phyloP scores from a whole-genome alignment of 2,329 filamentous ascomycete species.

The Colletotrichum sp. region DNA sequence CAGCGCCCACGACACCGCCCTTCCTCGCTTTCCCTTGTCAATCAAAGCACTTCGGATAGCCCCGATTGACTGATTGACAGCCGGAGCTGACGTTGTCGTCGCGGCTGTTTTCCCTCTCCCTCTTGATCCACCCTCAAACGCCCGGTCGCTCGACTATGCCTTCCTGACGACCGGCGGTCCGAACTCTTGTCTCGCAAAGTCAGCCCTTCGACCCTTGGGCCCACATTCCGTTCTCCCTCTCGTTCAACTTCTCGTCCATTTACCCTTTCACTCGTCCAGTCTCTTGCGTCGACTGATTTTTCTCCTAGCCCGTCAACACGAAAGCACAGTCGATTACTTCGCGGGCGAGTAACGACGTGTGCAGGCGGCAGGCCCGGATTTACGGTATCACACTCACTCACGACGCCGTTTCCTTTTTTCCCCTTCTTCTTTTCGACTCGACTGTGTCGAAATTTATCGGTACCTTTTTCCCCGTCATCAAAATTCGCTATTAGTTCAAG shows the following conservation, averaged over 20 bases:
- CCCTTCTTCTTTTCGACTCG: neutral
- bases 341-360: slow-evolving; percentile 55
- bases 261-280: slow-evolving; percentile 7
- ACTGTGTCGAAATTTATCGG: slow-evolving; percentile 11
- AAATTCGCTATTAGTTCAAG: slow-evolving; percentile 27
- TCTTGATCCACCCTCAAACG: slow-evolving; percentile 13
- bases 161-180: slow-evolving; percentile 11
- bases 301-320: slow-evolving; percentile 23
- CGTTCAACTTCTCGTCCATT: neutral
- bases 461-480: neutral
- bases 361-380: slow-evolving; percentile 44
- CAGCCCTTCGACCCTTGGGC: neutral
- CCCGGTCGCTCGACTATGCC: slow-evolving; percentile 16
- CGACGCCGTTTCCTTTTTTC: neutral
- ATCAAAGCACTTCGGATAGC: neutral
- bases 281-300: slow-evolving; percentile 7
- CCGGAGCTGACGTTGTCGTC: neutral
- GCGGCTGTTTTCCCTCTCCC: neutral
- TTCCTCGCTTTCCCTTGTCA: neutral
- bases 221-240: slow-evolving; percentile 20
- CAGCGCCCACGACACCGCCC: neutral
- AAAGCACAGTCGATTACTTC: slow-evolving; percentile 49
- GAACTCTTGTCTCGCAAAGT: slow-evolving; percentile 7
- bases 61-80: neutral
- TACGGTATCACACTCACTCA: slow-evolving; percentile 5